Conservation (phyloP, 2,329 filamentous ascomycete genomes). For the Cladosporium velox region DNA sequence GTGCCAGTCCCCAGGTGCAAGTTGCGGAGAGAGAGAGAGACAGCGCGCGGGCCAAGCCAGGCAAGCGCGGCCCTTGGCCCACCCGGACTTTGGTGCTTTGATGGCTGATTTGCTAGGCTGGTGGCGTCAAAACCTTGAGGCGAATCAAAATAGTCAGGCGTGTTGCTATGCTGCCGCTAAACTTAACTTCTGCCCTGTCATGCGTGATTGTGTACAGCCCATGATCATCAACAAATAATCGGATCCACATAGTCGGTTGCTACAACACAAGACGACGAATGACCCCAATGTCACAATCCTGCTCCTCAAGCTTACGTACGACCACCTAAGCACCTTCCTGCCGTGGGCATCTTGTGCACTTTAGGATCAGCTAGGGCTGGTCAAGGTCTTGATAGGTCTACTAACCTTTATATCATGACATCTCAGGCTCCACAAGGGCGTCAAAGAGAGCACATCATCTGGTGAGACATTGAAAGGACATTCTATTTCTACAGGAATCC, state of each 20-base stretch:
- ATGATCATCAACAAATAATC: neutral
- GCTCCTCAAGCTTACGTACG: neutral
- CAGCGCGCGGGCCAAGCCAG: neutral
- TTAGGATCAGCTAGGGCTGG: neutral
- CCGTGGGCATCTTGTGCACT: neutral
- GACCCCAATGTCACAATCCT: neutral
- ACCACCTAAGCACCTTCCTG: neutral
- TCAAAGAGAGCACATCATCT: neutral
- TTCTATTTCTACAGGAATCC: too few species aligned
- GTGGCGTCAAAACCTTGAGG: neutral
- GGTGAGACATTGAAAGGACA: neutral
- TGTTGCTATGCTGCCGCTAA: slow-evolving; percentile 3
- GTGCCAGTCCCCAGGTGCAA: neutral
- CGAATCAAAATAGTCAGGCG: slow-evolving; percentile 8
- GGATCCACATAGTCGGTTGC: neutral
- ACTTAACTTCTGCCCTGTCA: neutral
- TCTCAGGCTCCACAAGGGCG: neutral
- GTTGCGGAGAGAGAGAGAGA: neutral
- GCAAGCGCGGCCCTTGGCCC: neutral
- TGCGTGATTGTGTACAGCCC: neutral
- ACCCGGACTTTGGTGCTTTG: neutral
- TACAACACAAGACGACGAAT: neutral
- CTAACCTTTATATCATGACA: neutral
- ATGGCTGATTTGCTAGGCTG: neutral
- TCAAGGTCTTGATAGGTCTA: neutral